Conservation (phyloP, 176 grass and related monocot genomes). For the Rhynchospora tenuis region DNA sequence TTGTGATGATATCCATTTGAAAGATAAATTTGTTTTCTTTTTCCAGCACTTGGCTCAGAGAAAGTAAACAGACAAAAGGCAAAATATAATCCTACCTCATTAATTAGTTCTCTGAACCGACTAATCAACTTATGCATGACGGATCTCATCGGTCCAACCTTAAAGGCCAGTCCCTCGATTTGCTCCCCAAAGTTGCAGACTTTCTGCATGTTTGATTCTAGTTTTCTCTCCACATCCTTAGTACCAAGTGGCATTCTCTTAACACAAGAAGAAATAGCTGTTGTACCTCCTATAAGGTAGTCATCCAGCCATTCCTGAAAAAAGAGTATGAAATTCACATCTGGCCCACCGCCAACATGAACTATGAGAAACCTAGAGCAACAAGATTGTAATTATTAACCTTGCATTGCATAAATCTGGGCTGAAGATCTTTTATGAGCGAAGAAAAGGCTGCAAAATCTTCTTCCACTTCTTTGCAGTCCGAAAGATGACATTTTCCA, state of each 20-base stretch:
- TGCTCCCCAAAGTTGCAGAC: conserved; percentile 44
- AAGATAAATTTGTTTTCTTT: background rate
- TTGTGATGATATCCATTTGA: background rate
- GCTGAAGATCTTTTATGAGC: conserved; percentile 50
- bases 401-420: conserved; percentile 68
- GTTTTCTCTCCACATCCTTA: conserved; percentile 53
- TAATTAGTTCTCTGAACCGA: conserved; percentile 59
- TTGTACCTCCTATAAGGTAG: conserved; percentile 49
- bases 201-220: conserved; percentile 46
- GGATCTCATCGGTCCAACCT: conserved; percentile 44
- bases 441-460: conserved; percentile 40
- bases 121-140: conserved; percentile 46
- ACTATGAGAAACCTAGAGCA: background rate
- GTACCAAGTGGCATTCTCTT: conserved; percentile 49
- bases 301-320: conserved; percentile 61
- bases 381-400: conserved; percentile 31
- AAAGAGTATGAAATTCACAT: background rate
- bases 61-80: background rate
- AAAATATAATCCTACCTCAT: conserved; percentile 48
- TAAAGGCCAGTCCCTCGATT: conserved; percentile 25
- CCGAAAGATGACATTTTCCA: conserved; percentile 51
- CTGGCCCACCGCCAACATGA: background rate
- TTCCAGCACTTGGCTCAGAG: background rate
- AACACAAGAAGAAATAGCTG: conserved; percentile 26
- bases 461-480: conserved; percentile 37